Percentiles rank a stretch among this genome's conserved stretches.
These are phyloP conservation scores for Aspergillus heteromorphus DNA, from an alignment of 495 filamentous ascomycete genomes.

Conservation along the genomic window DNA sequence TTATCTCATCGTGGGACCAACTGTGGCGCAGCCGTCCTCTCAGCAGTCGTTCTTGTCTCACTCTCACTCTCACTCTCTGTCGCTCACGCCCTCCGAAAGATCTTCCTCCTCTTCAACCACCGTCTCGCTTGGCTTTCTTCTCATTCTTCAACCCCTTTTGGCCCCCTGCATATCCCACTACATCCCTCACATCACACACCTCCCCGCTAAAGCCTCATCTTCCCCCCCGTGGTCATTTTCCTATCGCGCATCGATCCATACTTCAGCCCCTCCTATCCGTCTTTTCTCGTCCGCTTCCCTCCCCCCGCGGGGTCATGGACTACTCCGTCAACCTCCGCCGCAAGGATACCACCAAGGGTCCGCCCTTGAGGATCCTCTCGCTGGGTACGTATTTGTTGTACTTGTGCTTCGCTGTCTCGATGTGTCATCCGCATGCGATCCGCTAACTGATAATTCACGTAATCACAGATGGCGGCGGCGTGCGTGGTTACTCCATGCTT, in stretches of 20 bases:
- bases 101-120: not conserved
- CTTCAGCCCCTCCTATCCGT: not conserved
- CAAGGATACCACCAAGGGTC: slow-evolving; percentile 92
- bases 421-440: not conserved
- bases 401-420: not conserved
- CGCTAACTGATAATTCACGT: slow-evolving; percentile 11
- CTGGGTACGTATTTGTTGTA: slow-evolving; percentile 57
- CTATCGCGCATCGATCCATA: not conserved
- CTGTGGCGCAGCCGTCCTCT: not conserved
- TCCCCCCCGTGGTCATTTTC: not conserved
- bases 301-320: slow-evolving; percentile 21
- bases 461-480: slow-evolving; percentile 83
- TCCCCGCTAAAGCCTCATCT: not conserved
- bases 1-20: not conserved
- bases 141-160: not conserved
- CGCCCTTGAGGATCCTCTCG: slow-evolving; percentile 84
- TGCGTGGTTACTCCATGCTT: slow-evolving; percentile 95
- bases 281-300: not conserved
- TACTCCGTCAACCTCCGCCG: slow-evolving; percentile 48
- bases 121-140: not conserved
- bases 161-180: not conserved
- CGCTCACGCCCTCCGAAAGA: no score
- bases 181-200: not conserved
- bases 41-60: no score
- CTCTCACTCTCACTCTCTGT: no score